Conservation (phyloP, 345 rosid species). For the Hibiscus syriacus region DNA sequence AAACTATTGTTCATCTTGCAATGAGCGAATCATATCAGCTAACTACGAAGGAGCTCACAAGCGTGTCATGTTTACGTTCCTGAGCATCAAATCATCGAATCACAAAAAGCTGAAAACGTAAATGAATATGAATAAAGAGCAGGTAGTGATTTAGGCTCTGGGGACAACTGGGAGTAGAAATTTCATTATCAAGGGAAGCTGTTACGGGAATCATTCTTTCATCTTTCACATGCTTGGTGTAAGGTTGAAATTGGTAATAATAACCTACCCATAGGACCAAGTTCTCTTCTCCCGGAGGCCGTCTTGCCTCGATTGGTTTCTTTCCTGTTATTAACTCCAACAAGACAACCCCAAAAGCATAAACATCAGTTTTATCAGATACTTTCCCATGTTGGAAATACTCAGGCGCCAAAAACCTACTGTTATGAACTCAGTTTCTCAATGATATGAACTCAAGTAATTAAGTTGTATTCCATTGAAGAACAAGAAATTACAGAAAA, state of each 20-base stretch:
- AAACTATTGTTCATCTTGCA: not conserved
- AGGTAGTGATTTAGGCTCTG: not conserved
- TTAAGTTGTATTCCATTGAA: no score
- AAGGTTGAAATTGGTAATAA: constrained; percentile 10
- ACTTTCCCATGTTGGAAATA: constrained; percentile 97
- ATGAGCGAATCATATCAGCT: not conserved
- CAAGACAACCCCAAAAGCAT: constrained; percentile 90
- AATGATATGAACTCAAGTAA: no score
- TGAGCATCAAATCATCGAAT: not conserved
- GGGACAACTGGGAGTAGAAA: not conserved
- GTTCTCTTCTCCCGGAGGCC: constrained; percentile 88
- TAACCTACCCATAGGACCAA: constrained; percentile 87
- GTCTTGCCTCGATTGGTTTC: constrained; percentile 77
- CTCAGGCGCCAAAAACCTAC: constrained; percentile 90
- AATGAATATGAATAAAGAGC: not conserved
- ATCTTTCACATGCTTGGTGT: constrained; percentile 18
- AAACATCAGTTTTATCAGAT: constrained; percentile 89
- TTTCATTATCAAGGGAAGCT: constrained; percentile 10
- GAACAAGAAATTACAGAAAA: no score
- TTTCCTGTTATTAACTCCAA: constrained; percentile 80
- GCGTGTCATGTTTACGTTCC: not conserved
- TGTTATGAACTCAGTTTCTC: no score
- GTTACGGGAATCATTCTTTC: constrained; percentile 11
- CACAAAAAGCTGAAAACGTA: not conserved
- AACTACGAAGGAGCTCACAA: not conserved